A percentile compares a stretch with the other conserved stretches of the same genome.
Evolutionary conservation across 1,284 basidiomycete species (phyloP).

Genomic region (Cryptococcus amylolentus): DNA sequence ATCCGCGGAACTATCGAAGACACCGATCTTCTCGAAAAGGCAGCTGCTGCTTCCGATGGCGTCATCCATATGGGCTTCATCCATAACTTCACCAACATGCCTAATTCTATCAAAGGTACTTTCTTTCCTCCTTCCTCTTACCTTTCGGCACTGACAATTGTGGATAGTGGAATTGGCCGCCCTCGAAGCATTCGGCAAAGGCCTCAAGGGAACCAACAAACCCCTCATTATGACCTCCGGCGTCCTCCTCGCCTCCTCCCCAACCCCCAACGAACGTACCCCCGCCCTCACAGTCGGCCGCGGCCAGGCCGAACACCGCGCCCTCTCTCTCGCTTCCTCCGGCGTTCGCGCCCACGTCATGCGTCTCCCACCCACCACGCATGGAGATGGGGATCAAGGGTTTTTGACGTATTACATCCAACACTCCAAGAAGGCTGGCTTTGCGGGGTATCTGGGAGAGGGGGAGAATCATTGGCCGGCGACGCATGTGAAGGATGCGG

Average conservation of each 20-base stretch:
- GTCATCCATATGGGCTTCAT: slow-evolving; percentile 37
- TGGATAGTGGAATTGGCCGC: slow-evolving; percentile 7
- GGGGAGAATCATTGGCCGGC: slow-evolving; percentile 17
- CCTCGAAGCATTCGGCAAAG: slow-evolving; percentile 18
- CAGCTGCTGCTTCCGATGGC: slow-evolving; percentile 24
- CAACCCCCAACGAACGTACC: neutral
- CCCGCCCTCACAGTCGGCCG: neutral
- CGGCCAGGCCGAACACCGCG: slow-evolving; percentile 10
- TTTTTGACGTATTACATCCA: slow-evolving; percentile 19
- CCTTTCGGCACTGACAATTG: too few relatives aligned
- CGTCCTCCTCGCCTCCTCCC: neutral
- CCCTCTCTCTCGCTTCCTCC: slow-evolving; percentile 2
- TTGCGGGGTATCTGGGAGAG: slow-evolving; percentile 18
- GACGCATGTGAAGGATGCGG: slow-evolving; percentile 22
- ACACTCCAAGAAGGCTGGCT: slow-evolving; percentile 13
- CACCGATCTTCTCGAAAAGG: slow-evolving; percentile 19
- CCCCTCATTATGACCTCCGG: slow-evolving; percentile 20
- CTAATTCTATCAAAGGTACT: slow-evolving; percentile 4
- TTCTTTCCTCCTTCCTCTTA: too few relatives aligned
- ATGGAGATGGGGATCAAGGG: slow-evolving; percentile 17
- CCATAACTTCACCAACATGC: slow-evolving; percentile 17
- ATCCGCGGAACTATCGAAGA: slow-evolving; percentile 23
- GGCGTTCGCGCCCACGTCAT: slow-evolving; percentile 20
- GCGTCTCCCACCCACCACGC: slow-evolving; percentile 24
- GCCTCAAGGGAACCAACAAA: slow-evolving; percentile 27